phyloP scores from a whole-genome alignment of 2,329 filamentous ascomycete species.

The Trichoderma pleuroti region DNA sequence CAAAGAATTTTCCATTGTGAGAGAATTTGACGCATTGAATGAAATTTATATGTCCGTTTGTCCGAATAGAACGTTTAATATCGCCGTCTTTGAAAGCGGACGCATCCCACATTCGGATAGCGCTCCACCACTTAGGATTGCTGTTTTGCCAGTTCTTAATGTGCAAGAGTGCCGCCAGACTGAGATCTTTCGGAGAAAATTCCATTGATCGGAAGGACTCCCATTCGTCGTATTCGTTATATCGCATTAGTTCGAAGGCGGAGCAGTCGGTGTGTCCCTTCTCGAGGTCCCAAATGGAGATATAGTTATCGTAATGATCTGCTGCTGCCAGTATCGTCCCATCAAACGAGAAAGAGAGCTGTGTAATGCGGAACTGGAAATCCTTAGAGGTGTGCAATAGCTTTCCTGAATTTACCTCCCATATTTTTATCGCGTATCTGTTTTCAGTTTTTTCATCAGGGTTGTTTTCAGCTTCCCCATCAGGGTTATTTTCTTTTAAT shows the following conservation, averaged over 20 bases:
- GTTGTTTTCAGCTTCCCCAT: too few relatives aligned
- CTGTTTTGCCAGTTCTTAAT: too few relatives aligned
- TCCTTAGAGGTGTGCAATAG: neutral
- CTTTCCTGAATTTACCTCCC: neutral
- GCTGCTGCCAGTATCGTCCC: neutral
- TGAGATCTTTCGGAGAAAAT: neutral
- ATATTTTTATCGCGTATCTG: neutral
- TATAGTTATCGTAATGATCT: too few relatives aligned
- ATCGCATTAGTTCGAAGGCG: too few relatives aligned
- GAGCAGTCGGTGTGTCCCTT: too few relatives aligned
- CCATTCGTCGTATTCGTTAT: neutral
- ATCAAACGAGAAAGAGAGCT: neutral
- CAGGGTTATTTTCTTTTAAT: too few relatives aligned
- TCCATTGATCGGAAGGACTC: neutral
- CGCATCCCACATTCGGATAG: neutral
- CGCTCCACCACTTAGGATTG: too few relatives aligned
- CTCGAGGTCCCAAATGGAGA: neutral
- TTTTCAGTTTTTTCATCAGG: too few relatives aligned
- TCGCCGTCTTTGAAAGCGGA: neutral
- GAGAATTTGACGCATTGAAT: neutral
- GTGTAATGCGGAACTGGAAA: accelerated
- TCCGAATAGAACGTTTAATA: neutral
- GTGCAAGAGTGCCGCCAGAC: neutral
- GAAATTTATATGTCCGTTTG: neutral
- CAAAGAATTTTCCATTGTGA: neutral